Base-by-base conservation (phyloP, 352 stramenopile genomes). In the Bremia lactucae region DNA sequence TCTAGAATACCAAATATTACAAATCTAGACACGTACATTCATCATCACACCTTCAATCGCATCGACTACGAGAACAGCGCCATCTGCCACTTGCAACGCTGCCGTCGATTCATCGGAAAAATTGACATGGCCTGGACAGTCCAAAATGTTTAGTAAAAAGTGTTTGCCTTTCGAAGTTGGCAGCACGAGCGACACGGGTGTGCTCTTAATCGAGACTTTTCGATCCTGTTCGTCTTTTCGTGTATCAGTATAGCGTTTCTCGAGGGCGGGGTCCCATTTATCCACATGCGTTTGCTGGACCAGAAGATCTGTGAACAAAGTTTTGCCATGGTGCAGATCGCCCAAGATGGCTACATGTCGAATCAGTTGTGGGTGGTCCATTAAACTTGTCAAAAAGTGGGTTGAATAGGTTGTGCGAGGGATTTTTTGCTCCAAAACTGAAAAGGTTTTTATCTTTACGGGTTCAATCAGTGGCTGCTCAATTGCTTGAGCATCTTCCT, bases 401-500 rank as follows among this genome's bases (percentile, higher is more conserved):
- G 59, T 89, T 53, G 71, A 94, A 52, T 97, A 97, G 34, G 49
- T 92, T 21, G 82, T 93, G 44, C 74, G 67, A 0, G 85, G 72
- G 18, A 86, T 59, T 20, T 74, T 72, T 39, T 93, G 83, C 31
- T 94, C 75, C 14, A 96, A 61, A 28, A 86, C 61, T 3, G 81
- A 91, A 73, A 98, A 98, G 8, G 59, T 87, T 59, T 98, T 98
- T 29, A 83, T 72, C 44, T 87, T 81, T 0, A 98, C 77, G 0
- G 96, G 95, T 59, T 98, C 94, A 31, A 99, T 94, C 52, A 99
- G 95, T 10, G 97, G 96, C 52, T 96, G 96, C 54, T 98, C 90
- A 43, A 99, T 95, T 23, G 94, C 83, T 72, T 99, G 97, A 22
- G 95, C 91, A 74, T 99, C 97, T 62, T 99, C 96, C 59, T 99